phyloP scores from a whole-genome alignment of 306 rosid species.

The Prosopis cineraria region DNA sequence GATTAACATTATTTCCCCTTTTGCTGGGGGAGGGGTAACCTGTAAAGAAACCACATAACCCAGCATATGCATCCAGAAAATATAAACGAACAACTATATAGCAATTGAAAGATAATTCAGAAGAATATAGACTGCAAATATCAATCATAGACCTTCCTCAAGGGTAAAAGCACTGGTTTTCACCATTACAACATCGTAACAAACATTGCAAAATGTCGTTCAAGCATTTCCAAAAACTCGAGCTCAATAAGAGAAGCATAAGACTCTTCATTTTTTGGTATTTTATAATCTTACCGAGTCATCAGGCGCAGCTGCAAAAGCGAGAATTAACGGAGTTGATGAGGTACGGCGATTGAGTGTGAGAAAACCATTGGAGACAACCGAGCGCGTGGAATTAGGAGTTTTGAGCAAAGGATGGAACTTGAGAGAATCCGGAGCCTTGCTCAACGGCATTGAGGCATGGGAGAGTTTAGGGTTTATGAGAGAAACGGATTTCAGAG shows the following conservation, averaged over 20 bases:
- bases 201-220: conserved; percentile 7
- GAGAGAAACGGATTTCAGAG: conserved; percentile 63
- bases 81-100: background rate
- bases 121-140: background rate
- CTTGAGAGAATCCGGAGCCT: conserved; percentile 34
- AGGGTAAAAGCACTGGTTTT: background rate
- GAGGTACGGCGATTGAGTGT: conserved; percentile 38
- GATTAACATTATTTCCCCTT: background rate
- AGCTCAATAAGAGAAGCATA: background rate
- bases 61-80: background rate
- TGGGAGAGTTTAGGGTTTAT: conserved; percentile 60
- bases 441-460: conserved; percentile 33
- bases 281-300: conserved; percentile 58
- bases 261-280: background rate
- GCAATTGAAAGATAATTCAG: background rate
- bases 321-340: conserved; percentile 40
- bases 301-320: conserved; percentile 58
- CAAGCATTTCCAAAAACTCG: background rate
- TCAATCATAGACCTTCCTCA: conserved; percentile 10
- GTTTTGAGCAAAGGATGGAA: conserved; percentile 50
- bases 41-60: background rate
- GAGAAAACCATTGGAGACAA: conserved; percentile 31
- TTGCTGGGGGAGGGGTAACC: background rate
- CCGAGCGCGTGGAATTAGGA: conserved; percentile 39
- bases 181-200: background rate